Percentiles rank a stretch among this genome's conserved stretches.
These are phyloP conservation scores for Lolium multiflorum DNA, from an alignment of 176 grass and related monocot genomes.

Conservation along the genomic window DNA sequence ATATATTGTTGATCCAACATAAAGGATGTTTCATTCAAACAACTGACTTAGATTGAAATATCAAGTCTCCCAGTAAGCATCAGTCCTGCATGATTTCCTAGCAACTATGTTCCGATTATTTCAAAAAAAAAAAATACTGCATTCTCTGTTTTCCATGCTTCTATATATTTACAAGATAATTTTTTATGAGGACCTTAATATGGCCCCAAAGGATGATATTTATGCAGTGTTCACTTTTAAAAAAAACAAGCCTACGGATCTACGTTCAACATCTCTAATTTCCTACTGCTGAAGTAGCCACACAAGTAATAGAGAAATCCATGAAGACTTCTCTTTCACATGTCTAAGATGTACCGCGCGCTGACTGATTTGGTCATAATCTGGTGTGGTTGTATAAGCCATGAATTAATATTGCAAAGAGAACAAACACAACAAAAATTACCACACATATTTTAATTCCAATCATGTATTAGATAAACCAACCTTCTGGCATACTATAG, in stretches of 20 bases:
- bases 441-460: not conserved
- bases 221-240: not conserved
- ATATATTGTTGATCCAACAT: not conserved
- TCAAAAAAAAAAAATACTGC: not conserved
- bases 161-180: not conserved
- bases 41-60: not conserved
- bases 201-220: not conserved
- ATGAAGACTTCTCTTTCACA: not conserved
- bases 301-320: no score
- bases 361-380: not conserved
- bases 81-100: not conserved
- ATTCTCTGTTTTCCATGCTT: not conserved
- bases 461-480: not conserved
- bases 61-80: constrained; percentile 5
- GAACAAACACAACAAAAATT: not conserved
- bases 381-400: not conserved
- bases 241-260: not conserved
- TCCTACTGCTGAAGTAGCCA: no score
- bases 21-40: not conserved
- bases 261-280: not conserved
- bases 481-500: constrained; percentile 35
- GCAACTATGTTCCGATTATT: constrained; percentile 7
- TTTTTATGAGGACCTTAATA: not conserved
- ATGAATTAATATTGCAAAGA: constrained; percentile 9
- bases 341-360: not conserved